Percentiles rank a stretch among this genome's conserved stretches.
Evolutionary conservation across 176 grass and related monocot genomes (phyloP).

Genomic region (Eragrostis nindensis): DNA sequence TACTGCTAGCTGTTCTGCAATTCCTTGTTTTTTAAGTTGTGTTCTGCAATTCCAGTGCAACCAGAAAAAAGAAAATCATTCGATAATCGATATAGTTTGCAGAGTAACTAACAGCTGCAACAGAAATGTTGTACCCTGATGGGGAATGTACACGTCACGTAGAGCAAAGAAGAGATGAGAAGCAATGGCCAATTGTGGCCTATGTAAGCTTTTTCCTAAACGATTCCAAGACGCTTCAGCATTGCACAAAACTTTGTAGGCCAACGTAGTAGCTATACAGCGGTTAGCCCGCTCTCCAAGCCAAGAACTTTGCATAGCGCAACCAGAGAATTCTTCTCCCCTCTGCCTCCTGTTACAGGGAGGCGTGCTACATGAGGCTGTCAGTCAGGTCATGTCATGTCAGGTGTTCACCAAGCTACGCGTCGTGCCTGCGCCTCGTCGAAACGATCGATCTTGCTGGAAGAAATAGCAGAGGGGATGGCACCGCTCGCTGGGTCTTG

Average conservation of each 20-base stretch:
- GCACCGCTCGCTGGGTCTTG: too few relatives aligned
- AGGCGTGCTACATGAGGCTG: not conserved
- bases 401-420: not conserved
- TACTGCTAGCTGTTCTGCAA: not conserved
- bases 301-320: conserved; percentile 6
- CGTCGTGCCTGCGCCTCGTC: not conserved
- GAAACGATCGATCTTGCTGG: not conserved
- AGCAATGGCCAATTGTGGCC: not conserved
- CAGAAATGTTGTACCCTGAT: too few relatives aligned
- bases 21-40: too few relatives aligned
- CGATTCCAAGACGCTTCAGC: not conserved
- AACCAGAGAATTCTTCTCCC: not conserved
- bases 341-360: not conserved
- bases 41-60: too few relatives aligned
- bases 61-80: too few relatives aligned
- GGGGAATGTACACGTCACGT: too few relatives aligned
- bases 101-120: too few relatives aligned
- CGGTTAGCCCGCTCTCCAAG: conserved; percentile 11
- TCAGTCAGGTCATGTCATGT: not conserved
- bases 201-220: too few relatives aligned
- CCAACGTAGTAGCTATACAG: not conserved
- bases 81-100: too few relatives aligned
- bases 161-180: not conserved
- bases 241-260: not conserved
- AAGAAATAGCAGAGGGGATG: too few relatives aligned